Percentiles rank a stretch among this genome's conserved stretches.
These are phyloP conservation scores for Saprolegnia parasitica DNA, from an alignment of 352 stramenopile species.

Conservation along the genomic window DNA sequence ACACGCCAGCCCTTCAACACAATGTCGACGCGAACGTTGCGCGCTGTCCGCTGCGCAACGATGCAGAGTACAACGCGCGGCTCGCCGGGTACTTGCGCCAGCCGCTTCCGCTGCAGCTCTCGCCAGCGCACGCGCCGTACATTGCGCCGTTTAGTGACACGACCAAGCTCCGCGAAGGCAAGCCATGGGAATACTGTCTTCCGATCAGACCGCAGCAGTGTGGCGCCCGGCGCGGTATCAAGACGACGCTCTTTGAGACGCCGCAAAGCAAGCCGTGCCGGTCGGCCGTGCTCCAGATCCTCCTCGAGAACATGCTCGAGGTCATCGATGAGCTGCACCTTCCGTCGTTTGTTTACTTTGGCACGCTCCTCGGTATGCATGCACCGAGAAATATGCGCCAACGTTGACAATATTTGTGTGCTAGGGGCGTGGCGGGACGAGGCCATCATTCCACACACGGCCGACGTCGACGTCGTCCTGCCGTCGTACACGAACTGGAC, in stretches of 20 bases:
- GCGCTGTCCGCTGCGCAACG: neutral
- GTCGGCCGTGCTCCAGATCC: neutral
- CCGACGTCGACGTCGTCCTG: neutral
- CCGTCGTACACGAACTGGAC: neutral
- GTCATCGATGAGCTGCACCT: neutral
- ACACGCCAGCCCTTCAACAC: neutral
- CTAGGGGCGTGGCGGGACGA: constrained; percentile 6
- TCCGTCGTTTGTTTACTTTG: constrained; percentile 7
- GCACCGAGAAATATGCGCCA: too few species aligned
- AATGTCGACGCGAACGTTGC: neutral
- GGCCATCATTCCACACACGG: constrained; percentile 4
- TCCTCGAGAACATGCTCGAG: constrained; percentile 6
- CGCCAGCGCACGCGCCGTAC: neutral
- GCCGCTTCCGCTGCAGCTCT: neutral
- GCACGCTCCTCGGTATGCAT: neutral
- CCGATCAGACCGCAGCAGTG: constrained; percentile 4
- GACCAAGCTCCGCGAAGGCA: neutral
- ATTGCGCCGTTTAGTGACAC: neutral
- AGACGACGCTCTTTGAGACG: constrained; percentile 5
- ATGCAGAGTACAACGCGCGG: neutral
- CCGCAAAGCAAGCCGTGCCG: neutral
- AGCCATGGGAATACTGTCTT: neutral
- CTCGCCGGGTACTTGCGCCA: neutral
- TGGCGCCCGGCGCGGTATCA: neutral
- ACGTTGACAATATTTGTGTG: neutral